A percentile compares a stretch with the other conserved stretches of the same genome.
Evolutionary conservation across 2,329 filamentous ascomycete species (phyloP).

Genomic region (Sphaerostilbella broomeana): DNA sequence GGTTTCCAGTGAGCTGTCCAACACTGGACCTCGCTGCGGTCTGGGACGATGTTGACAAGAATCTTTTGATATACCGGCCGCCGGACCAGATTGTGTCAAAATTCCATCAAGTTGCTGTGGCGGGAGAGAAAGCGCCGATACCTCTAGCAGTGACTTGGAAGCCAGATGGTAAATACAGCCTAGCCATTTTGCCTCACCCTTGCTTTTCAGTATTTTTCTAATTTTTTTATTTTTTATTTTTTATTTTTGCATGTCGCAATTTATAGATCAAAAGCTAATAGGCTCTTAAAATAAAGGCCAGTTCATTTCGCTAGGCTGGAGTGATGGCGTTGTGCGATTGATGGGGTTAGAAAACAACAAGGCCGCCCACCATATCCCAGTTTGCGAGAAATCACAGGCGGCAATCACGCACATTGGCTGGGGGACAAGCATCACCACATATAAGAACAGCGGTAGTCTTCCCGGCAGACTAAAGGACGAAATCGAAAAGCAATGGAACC

Average conservation of each 20-base stretch:
- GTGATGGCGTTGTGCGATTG: conserved; percentile 69
- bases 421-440: conserved; percentile 39
- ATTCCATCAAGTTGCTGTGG: conserved; percentile 38
- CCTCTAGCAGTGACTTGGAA: conserved; percentile 56
- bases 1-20: conserved; percentile 67
- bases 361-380: conserved; percentile 63
- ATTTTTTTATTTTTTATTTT: too few relatives aligned
- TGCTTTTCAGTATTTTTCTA: too few relatives aligned
- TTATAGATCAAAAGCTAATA: too few relatives aligned
- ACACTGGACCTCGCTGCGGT: conserved; percentile 78
- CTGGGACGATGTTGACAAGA: conserved; percentile 57
- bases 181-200: neutral
- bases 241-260: too few relatives aligned
- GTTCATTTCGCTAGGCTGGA: conserved; percentile 77
- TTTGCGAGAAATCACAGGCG: conserved; percentile 38
- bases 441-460: conserved; percentile 19
- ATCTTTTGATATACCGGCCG: conserved; percentile 69
- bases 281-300: conserved; percentile 51
- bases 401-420: conserved; percentile 49
- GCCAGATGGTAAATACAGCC: conserved; percentile 49
- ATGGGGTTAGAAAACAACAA: conserved; percentile 77
- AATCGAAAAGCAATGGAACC: conserved; percentile 10
- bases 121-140: conserved; percentile 34
- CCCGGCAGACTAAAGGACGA: conserved; percentile 14
- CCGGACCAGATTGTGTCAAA: conserved; percentile 62